phyloP scores from a whole-genome alignment of 176 grass and related monocot species.

The Cenchrus fungigraminus region DNA sequence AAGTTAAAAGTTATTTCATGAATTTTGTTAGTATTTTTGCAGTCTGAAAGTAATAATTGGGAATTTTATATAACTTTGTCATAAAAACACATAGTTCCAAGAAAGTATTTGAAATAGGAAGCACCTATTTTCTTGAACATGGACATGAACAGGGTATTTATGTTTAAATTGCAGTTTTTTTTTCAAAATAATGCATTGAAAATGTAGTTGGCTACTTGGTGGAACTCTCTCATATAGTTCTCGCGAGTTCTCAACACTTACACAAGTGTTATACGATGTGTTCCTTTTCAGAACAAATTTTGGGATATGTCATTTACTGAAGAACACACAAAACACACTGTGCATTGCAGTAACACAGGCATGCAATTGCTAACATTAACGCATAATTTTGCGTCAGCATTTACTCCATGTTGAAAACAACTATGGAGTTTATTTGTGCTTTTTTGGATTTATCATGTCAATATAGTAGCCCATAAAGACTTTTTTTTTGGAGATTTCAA shows the following conservation, averaged over 20 bases:
- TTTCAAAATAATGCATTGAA: neutral
- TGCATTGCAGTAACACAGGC: neutral
- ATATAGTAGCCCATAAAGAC: too few relatives aligned
- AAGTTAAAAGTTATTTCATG: neutral
- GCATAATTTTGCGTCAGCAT: neutral
- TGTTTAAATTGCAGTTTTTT: neutral
- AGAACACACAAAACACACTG: neutral
- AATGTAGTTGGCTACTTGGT: neutral
- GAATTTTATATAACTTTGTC: neutral
- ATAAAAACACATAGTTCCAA: neutral
- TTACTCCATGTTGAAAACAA: neutral
- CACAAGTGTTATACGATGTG: neutral
- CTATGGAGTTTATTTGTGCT: neutral
- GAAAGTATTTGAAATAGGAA: neutral
- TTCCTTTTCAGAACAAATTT: neutral
- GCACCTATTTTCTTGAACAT: neutral
- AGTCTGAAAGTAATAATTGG: neutral
- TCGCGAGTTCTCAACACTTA: neutral
- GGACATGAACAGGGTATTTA: neutral
- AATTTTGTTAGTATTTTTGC: neutral
- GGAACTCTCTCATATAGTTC: neutral
- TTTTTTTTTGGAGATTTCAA: too few relatives aligned
- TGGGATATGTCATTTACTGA: neutral
- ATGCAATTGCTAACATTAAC: neutral
- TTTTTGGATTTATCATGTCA: neutral